Base-by-base conservation (phyloP, 2,329 filamentous ascomycete species). In the Aspergillus sclerotialis region DNA sequence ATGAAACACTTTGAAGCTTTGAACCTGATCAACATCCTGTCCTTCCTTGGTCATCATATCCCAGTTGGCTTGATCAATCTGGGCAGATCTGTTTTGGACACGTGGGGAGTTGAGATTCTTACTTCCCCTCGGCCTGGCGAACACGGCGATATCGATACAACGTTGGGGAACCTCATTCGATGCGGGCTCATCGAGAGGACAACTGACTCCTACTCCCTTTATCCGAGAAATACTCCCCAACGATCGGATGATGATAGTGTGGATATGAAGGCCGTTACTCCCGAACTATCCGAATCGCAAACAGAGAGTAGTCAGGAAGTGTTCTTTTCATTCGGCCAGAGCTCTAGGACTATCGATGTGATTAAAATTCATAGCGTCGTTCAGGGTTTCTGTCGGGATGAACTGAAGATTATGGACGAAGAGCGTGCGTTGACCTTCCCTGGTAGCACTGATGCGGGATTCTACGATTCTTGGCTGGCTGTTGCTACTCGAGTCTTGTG, bases 31-130 rank as follows among this genome's bases (percentile, higher is more conserved):
- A 75, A 74, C 14, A 58, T 84, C 9, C 56, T 84, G 10, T 75
- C 74, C 2, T 84, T 83, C 47, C 77, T 81, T 35, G 75, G 76
- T 26, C 76, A 78, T 36, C 70, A 78, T 36, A 67, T 83, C 4
- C 81, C 81, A 0, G 76, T 84, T 14, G 78, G 79, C 36, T 74
- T 85, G 66, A 60, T 84, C 9, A 63, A 63, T 18, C 61, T 82
- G 11, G 79, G 78, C 55, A 50, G 48, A 25, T 48, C 47, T 11
- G 53, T 52, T 5, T 49, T 67, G 35, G 44, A 55, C 3, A 40
- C 41, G 3, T 51, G 49, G 36, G 53, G 59, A 18, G 44, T 61
- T n/a, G 47, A 60, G 13, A 62, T 66, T n/a, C 37, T 62, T 30
- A 59, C 60, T 7, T 58, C 54, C 36, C 55, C 53, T 30, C 45